These are phyloP conservation scores for Ophiostoma australiae DNA, from an alignment of 2,329 filamentous ascomycete species.

Conservation along the genomic window DNA sequence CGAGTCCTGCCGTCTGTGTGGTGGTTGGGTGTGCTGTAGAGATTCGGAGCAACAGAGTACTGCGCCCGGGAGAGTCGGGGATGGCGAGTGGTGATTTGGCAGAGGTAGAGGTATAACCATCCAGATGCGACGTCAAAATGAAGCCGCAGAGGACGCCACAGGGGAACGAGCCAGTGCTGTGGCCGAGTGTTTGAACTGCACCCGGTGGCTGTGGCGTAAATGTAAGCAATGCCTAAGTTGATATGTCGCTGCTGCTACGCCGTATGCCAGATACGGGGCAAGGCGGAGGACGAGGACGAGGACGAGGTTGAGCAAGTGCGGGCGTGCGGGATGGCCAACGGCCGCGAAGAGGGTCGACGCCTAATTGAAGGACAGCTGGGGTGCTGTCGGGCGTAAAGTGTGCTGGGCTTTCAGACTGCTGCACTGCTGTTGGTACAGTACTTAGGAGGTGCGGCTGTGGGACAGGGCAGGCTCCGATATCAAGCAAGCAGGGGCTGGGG, in stretches of 20 bases:
- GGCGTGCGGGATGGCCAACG: background rate
- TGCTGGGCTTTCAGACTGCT: background rate
- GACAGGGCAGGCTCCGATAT: conserved; percentile 16
- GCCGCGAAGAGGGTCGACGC: conserved; percentile 2
- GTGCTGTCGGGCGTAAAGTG: background rate
- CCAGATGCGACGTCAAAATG: background rate
- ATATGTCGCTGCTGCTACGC: background rate
- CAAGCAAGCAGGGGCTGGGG: conserved; percentile 7
- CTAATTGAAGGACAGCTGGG: conserved; percentile 2
- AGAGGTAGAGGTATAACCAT: background rate
- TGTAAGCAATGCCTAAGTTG: background rate
- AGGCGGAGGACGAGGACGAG: background rate
- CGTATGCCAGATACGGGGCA: conserved; percentile 10
- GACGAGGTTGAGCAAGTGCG: background rate
- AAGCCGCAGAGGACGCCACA: background rate
- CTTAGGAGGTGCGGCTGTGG: conserved; percentile 12
- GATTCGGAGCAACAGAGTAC: background rate
- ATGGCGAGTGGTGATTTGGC: background rate
- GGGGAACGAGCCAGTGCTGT: background rate
- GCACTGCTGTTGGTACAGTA: background rate
- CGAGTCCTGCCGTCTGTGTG: background rate
- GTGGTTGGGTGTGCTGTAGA: background rate
- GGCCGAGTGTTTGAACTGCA: background rate
- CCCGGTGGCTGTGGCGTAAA: background rate
- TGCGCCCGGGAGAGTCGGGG: background rate